These are phyloP conservation scores for Fusarium annulatum DNA, from an alignment of 2,329 filamentous ascomycete species.

Conservation along the genomic window DNA sequence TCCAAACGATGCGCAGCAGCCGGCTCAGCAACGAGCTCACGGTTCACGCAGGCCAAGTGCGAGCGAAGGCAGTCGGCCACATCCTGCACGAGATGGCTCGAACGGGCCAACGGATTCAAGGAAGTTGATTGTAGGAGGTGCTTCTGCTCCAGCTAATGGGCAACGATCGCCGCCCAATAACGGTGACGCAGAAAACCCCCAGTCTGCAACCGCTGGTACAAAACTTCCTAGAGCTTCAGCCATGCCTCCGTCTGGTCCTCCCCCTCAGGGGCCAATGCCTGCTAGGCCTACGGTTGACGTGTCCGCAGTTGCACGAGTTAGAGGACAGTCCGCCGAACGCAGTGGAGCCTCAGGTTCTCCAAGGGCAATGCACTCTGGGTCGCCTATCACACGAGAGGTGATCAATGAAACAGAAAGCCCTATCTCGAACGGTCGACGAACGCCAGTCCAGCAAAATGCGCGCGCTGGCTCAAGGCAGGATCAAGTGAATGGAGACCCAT, in stretches of 20 bases:
- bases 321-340: slow-evolving; percentile 63
- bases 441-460: slow-evolving; percentile 65
- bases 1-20: slow-evolving; percentile 75
- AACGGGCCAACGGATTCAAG: slow-evolving; percentile 63
- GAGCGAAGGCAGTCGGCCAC: slow-evolving; percentile 53
- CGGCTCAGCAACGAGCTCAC: slow-evolving; percentile 52
- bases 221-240: slow-evolving; percentile 48
- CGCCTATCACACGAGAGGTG: slow-evolving; percentile 53
- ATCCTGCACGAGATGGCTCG: slow-evolving; percentile 63
- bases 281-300: slow-evolving; percentile 58
- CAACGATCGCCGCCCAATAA: slow-evolving; percentile 54
- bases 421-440: slow-evolving; percentile 69
- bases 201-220: slow-evolving; percentile 51
- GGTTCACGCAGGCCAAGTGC: slow-evolving; percentile 56
- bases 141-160: slow-evolving; percentile 54
- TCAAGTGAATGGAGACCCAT: slow-evolving; percentile 40
- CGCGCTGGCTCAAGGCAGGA: slow-evolving; percentile 54
- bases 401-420: slow-evolving; percentile 62
- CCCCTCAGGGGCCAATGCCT: slow-evolving; percentile 65
- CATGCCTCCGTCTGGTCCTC: slow-evolving; percentile 60
- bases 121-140: slow-evolving; percentile 53
- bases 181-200: slow-evolving; percentile 52
- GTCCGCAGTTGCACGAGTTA: slow-evolving; percentile 55
- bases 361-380: slow-evolving; percentile 49
- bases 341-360: slow-evolving; percentile 53